These are phyloP conservation scores for Phytophthora pseudosyringae DNA, from an alignment of 352 stramenopile genomes.

Conservation along the genomic window DNA sequence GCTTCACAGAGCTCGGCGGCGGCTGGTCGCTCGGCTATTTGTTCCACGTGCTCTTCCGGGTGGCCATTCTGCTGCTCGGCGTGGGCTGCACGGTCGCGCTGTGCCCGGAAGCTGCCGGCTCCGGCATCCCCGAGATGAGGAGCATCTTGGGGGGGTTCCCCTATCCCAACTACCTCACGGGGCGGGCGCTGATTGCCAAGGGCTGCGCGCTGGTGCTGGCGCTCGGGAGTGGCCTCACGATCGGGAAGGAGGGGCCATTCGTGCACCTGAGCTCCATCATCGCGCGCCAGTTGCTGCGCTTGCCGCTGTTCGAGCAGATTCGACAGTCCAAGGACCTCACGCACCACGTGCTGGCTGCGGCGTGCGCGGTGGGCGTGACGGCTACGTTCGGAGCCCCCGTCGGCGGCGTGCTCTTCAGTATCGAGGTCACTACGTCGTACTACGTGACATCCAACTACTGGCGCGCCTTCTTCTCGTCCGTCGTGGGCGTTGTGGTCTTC, in stretches of 20 bases:
- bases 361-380: conserved; percentile 79
- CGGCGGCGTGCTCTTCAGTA: conserved; percentile 80
- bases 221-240: conserved; percentile 69
- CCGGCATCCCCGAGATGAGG: conserved; percentile 82
- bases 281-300: conserved; percentile 61
- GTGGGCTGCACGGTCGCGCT: conserved; percentile 68
- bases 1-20: conserved; percentile 53
- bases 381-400: conserved; percentile 80
- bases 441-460: conserved; percentile 92
- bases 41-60: conserved; percentile 65
- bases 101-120: conserved; percentile 68
- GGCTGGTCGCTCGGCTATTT: conserved; percentile 65
- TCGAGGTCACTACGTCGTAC: conserved; percentile 87
- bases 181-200: conserved; percentile 68
- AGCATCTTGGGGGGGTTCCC: conserved; percentile 79
- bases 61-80: conserved; percentile 64
- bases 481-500: conserved; percentile 88
- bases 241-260: conserved; percentile 85
- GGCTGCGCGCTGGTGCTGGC: conserved; percentile 68
- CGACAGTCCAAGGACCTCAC: conserved; percentile 62
- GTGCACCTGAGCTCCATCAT: conserved; percentile 83
- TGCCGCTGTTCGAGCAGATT: conserved; percentile 72
- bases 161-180: conserved; percentile 70
- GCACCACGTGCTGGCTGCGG: conserved; percentile 72
- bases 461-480: conserved; percentile 90